Evolutionary conservation across 1,284 basidiomycete genomes (phyloP).

Genomic region (Kalmanozyma brasiliensis): DNA sequence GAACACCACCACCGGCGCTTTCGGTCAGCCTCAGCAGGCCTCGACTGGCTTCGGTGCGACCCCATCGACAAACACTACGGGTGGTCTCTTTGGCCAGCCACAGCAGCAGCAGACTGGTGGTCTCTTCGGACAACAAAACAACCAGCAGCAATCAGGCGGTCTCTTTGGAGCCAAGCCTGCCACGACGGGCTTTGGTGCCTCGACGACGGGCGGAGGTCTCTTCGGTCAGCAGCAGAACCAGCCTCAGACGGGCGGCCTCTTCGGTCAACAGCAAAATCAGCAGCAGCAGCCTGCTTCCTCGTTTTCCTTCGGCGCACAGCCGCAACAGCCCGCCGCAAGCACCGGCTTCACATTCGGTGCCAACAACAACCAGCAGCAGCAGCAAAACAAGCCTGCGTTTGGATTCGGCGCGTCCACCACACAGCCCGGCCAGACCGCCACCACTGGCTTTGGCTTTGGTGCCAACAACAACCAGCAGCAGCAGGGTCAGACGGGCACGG

Average conservation of each 20-base stretch:
- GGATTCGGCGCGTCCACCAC: conserved; percentile 51
- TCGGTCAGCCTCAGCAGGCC: conserved; percentile 53
- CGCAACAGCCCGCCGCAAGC: conserved; percentile 58
- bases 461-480: conserved; percentile 39
- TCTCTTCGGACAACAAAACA: conserved; percentile 66
- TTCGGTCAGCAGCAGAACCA: conserved; percentile 61
- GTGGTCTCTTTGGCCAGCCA: conserved; percentile 55
- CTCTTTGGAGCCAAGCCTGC: conserved; percentile 67
- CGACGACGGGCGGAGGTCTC: conserved; percentile 57
- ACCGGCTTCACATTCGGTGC: conserved; percentile 55
- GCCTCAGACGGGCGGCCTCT: conserved; percentile 60
- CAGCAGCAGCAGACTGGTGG: conserved; percentile 58
- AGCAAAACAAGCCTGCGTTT: conserved; percentile 53
- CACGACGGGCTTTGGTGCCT: conserved; percentile 47
- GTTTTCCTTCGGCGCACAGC: conserved; percentile 63
- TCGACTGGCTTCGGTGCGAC: conserved; percentile 50
- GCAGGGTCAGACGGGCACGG: conserved; percentile 27
- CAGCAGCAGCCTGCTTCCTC: conserved; percentile 49
- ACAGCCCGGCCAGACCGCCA: conserved; percentile 35
- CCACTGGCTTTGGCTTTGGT: conserved; percentile 52
- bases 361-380: conserved; percentile 44
- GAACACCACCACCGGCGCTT: conserved; percentile 29
- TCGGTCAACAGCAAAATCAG: conserved; percentile 55
- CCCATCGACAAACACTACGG: conserved; percentile 15
- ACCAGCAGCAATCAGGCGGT: conserved; percentile 65